Base-by-base conservation (phyloP, 2,329 filamentous ascomycete genomes). In the Penicillium vulpinum region DNA sequence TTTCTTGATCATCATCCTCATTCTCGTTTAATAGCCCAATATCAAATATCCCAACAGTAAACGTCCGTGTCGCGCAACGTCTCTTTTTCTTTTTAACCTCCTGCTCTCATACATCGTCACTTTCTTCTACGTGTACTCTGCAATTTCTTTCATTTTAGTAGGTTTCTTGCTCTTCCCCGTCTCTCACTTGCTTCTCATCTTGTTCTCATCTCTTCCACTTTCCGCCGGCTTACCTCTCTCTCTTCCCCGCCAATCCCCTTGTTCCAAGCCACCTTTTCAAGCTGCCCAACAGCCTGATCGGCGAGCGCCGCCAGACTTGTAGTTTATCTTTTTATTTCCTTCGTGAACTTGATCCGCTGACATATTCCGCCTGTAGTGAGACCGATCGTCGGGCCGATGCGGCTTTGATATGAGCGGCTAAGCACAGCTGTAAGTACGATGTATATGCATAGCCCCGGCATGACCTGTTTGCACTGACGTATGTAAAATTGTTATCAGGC, bases 241-340 rank as follows among this genome's bases (percentile, higher is more conserved):
- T n/a, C n/a, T n/a, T n/a, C 28, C 28, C 43, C 18, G 13, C n/a
- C 28, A 22, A 10, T 18, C 28, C 9, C 43, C 18, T 16, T n/a
- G n/a, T n/a, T 22, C 13, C 13, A 46, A 33, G 6, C 28, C 13
- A 3, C 18, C 43, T 46, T 28, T 6, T 16, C 28, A 46, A 16
- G 54, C 57, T 40, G 60, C 66, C 63, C 61, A 62, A 66, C 58
- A 48, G 59, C 65, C 62, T 64, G 58, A 65, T 56, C 44, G 24
- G 54, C 43, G 13, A 39, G 33, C 49, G 45, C 51, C 54, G 59
- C 51, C 43, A 16, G 29, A 21, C 35, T n/a, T n/a, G 21, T 26
- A 38, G 22, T 24, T 21, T 28, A 9, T 28, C 39, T 18, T 28
- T 7, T 10, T n/a, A n/a, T n/a, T 49, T 21, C 11, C 4, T 15